Base-by-base conservation (phyloP, 352 stramenopile species). In the Phytophthora niederhauseri region DNA sequence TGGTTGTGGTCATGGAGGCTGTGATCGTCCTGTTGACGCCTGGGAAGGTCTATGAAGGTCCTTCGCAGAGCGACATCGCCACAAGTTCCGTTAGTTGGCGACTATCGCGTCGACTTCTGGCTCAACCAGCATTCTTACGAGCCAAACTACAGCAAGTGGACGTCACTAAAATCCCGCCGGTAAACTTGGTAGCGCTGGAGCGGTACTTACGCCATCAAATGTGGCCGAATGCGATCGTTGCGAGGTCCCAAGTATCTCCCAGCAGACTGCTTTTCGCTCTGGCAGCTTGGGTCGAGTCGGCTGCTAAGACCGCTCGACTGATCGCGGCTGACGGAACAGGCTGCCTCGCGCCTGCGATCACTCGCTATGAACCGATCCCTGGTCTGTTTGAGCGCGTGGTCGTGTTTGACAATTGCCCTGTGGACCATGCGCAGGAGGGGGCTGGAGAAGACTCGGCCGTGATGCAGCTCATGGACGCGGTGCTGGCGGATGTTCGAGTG, bases 21-120 rank as follows among this genome's bases (percentile, higher is more conserved):
- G 73, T 91, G 7, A 85, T 97, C 31, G 77, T 96, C 17, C 53
- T 96, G 4, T 70, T 97, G 12, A 96, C 88, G 9, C 90, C 90
- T 11, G 70, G 53, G 0, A 90, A 91, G 34, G 55, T 60, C n/a
- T 97, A 92, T 56, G 75, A 82, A 11, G 79, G 77, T 2, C 87
- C 88, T 7, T 79, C 80, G 9, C 51, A 70, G 1, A 52, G 56
- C 28, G 60, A 74, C 0, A 57, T 67, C 19, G 70, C 50, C 1
- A 80, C 77, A 12, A 90, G 73, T 45, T 76, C 75, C 6, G 82
- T 95, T 43, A 95, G 84, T 38, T 97, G 90, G 88, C 75, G 75
- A 9, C 68, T 96, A 2, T 84, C 80, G 14, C 58, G 74, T 53
- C 68, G 82, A 5, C 72, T 97, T 50, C 68, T 94, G 7, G 73